Evolutionary conservation across 140 eudicot species (phyloP), one percentile per base, ranked within the genome.

Genomic region (Cichorium intybus): DNA sequence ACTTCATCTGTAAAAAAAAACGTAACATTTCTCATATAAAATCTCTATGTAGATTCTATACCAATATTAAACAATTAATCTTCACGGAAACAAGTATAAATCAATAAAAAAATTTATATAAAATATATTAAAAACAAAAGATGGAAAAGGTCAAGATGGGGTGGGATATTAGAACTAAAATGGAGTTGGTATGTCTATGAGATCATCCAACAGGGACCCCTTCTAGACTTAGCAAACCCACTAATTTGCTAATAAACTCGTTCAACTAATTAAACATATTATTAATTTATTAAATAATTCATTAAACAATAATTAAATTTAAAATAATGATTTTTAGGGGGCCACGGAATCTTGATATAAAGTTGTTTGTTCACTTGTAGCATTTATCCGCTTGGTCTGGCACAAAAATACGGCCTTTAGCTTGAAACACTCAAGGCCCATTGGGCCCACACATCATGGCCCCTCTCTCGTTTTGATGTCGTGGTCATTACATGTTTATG

Each of bases 131-230:
- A 17, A 39, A 27, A 24, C 3, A 47, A 24, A 47, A 28, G 45
- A 64, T 64, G 52, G 72, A 64, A 16, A 46, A 64, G 27, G 72
- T 56, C 51, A 53, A 57, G 21, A 26, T 2, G 37, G 29, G 35
- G 18, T 9, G 17, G 26, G 3, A 17, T 4, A 49, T 20, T 70
- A 35, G 54, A 49, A 56, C 51, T 31, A 45, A 46, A 56, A 47
- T 73, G 78, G 73, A 73, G 78, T 73, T 73, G 60, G 73, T 73
- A 48, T 47, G 35, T 22, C 28, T 33, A 45, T 64, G 72, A 73
- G 51, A 56, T 73, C 78, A 73, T 73, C 56, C 69, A 50, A 24
- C 35, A 17, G 39, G 61, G 68, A 70, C 75, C 51, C 37, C 12
- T 71, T 73, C 77, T 56, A 56, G 61, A 46, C 58, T 64, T 14